Base-by-base conservation (phyloP, 495 filamentous ascomycete species). In the Penicillium odoratum region DNA sequence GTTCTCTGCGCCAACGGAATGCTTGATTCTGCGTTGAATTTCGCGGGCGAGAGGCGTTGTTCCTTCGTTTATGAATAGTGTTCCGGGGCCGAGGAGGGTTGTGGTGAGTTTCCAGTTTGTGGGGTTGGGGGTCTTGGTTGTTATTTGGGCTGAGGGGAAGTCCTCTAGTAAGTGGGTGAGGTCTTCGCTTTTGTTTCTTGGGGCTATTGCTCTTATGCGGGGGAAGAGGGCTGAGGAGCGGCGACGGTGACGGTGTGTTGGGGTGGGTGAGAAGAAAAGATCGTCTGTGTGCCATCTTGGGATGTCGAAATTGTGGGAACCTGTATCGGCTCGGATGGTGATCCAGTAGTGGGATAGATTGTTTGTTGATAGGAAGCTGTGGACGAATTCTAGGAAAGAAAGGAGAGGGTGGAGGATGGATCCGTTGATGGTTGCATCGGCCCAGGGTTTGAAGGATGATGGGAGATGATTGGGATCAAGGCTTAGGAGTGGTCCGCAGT, bases 201-300 rank as follows among this genome's bases (percentile, higher is more conserved):
- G 50, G 21, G 33, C 11, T 9, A 4, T 9, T 36, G 33, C 11
- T 21, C 21, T 21, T 21, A 21, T 36, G 9, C 8, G 10, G 33
- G 33, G 8, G 3, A 53, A 29, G 25, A 10, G 29, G 18, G 9
- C 11, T 42, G 43, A 51, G 21, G 49, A 40, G 33, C 34, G 56
- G 28, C 25, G 16, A 5, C 36, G 40, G 34, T 36, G 31, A 7
- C 21, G 28, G 33, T 3, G 15, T 42, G 33, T 13, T 42, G 36
- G 5, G 29, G 18, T 34, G 0, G 62, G 57, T 1, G 61, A 55
- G 45, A 68, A 68, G 57, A 68, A 68, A 26, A 65, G 42, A 30
- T 68, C 65, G 26, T 68, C 65, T n/a, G 65, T 68, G 46, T 68
- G 65, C 65, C 65, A 68, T 36, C 65, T 56, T 13, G 65, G 65